phyloP scores from a whole-genome alignment of 345 rosid species.

The Xanthoceras sorbifolium region DNA sequence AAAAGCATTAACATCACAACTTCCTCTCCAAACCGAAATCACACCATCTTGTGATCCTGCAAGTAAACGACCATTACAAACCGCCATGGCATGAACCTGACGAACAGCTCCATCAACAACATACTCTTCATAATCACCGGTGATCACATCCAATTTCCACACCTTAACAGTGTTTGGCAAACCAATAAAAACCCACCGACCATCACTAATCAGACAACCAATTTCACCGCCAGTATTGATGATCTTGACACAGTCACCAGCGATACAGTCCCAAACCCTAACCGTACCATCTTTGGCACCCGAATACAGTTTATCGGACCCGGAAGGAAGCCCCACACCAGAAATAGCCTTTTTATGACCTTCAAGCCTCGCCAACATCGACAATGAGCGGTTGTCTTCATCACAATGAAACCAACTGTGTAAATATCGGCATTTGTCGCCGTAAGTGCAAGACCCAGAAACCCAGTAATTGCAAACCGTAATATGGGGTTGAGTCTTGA shows the following conservation, averaged over 20 bases:
- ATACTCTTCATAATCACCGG: not conserved
- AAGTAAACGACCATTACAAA: not conserved
- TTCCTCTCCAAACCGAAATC: slow-evolving; percentile 6
- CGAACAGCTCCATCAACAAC: not conserved
- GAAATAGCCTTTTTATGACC: slow-evolving; percentile 2
- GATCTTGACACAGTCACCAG: not conserved
- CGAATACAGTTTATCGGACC: slow-evolving; percentile 16
- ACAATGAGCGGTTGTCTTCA: not conserved
- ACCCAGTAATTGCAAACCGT: not conserved
- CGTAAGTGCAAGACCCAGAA: not conserved
- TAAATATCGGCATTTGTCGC: not conserved
- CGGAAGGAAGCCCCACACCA: slow-evolving; percentile 17
- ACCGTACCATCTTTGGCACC: slow-evolving; percentile 12
- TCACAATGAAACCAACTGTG: not conserved
- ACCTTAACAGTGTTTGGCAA: slow-evolving; percentile 1
- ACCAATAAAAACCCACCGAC: not conserved
- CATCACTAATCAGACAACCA: slow-evolving; percentile 9
- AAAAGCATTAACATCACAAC: not conserved
- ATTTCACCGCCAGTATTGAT: not conserved
- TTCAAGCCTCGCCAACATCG: not conserved
- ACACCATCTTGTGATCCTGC: slow-evolving; percentile 18
- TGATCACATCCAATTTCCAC: not conserved
- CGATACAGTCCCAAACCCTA: slow-evolving; percentile 14
- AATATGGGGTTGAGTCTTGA: not conserved
- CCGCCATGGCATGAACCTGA: not conserved